Percentiles rank a stretch among this genome's conserved stretches.
Evolutionary conservation across 768 basidiomycete genomes (phyloP).

Genomic region (Suillus fuscotomentosus): DNA sequence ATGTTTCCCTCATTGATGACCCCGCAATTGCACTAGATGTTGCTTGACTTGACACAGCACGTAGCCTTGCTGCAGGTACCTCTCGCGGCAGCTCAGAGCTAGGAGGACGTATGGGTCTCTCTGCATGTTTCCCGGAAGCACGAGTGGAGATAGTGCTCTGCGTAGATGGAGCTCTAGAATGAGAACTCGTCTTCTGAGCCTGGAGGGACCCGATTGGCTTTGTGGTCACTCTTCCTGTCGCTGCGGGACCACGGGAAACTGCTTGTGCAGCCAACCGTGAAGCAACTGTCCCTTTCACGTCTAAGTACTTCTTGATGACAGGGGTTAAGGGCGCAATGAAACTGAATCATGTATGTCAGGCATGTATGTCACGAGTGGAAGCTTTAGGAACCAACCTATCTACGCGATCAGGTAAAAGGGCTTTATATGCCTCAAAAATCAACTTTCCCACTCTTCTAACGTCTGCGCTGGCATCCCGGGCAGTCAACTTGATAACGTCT

Average conservation of each 20-base stretch:
- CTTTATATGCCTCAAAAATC: slow-evolving; percentile 74
- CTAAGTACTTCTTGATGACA: slow-evolving; percentile 73
- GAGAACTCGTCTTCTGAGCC: slow-evolving; percentile 1
- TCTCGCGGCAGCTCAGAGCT: neutral
- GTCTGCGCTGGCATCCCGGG: slow-evolving; percentile 73
- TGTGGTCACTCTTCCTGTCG: neutral
- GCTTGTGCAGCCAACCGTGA: neutral
- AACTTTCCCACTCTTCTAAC: slow-evolving; percentile 67
- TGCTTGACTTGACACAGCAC: neutral
- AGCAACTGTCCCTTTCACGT: slow-evolving; percentile 33
- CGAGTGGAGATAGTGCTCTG: neutral
- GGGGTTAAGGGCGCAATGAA: slow-evolving; percentile 76
- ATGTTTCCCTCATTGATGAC: neutral
- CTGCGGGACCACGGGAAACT: neutral
- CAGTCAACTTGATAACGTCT: slow-evolving; percentile 61
- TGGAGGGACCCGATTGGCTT: neutral
- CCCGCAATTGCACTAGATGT: neutral
- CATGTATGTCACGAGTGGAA: slow-evolving; percentile 1
- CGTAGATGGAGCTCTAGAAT: neutral
- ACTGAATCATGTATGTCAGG: slow-evolving; percentile 36
- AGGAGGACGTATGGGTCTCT: neutral
- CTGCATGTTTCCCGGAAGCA: neutral
- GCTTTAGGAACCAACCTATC: slow-evolving; percentile 47
- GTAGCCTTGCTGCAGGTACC: neutral
- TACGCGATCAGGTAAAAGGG: slow-evolving; percentile 65